Base-by-base conservation (phyloP, 1,284 basidiomycete genomes). In the Phellinidium pouzarii region DNA sequence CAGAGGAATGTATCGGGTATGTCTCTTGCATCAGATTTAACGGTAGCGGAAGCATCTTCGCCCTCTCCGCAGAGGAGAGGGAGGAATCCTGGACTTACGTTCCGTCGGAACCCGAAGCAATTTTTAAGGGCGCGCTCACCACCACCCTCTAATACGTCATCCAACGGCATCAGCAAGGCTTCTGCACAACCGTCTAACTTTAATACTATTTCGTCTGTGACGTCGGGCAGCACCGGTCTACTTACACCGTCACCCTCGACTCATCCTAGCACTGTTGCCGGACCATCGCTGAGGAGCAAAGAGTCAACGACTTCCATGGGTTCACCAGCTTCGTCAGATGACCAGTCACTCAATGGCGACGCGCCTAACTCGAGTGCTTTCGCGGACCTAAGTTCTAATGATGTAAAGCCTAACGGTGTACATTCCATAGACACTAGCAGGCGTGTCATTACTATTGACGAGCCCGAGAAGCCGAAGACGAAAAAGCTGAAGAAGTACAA, bases 281-380 rank as follows among this genome's bases (percentile, higher is more conserved):
- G 81, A 14, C 87, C 80, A 19, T 87, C 86, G n/a, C 68, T 89
- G 58, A 85, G 80, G 65, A 86, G 84, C 40, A 89, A 87, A 67
- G 81, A 87, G 60, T 89, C 86, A 0, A 81, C 80, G 3, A 70
- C 76, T 40, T 89, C 86, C 2, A 75, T 88, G 48, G 80, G 80
- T 31, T 77, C 77, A 17, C 76, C 74, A 48, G 85, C 81, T 61
- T 73, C 78, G 42, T 82, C 83, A 5, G 87, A 86, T n/a, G 84
- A 83, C 57, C 76, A 79, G 56, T 86, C 85, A 26, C 65, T 70
- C 48, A 79, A 79, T 59, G 80, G 75, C 7, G 78, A 80, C 12
- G 31, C 25, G 12, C 43, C 47, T 17, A 44, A 50, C 19, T 19
- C 49, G n/a, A 51, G 52, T 22, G 38, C 47, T 26, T 54, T 52